These are phyloP conservation scores for Agaricus blazei DNA, from an alignment of 768 basidiomycete genomes.

Conservation along the genomic window DNA sequence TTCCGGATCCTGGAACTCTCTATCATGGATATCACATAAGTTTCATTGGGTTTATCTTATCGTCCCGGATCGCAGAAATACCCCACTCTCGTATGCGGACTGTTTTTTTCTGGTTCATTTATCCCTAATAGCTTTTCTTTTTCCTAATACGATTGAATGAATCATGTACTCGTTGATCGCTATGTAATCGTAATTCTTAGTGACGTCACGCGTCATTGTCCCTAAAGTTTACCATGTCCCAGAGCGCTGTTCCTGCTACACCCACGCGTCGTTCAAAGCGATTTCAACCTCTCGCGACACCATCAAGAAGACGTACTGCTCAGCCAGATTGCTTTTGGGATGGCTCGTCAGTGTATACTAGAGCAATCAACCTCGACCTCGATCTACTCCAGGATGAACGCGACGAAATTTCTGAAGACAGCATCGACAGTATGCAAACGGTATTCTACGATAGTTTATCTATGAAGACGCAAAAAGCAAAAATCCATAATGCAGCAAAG, in stretches of 20 bases:
- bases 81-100: neutral
- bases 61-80: neutral
- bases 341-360: slow-evolving; percentile 19
- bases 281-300: slow-evolving; percentile 24
- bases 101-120: neutral
- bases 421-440: slow-evolving; percentile 22
- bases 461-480: slow-evolving; percentile 24
- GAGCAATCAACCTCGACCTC: slow-evolving; percentile 17
- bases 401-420: slow-evolving; percentile 10
- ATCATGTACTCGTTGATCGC: neutral
- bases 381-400: slow-evolving; percentile 20
- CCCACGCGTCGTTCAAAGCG: slow-evolving; percentile 26
- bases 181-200: neutral
- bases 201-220: neutral
- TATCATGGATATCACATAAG: slow-evolving; percentile 55
- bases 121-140: neutral
- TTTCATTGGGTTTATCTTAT: slow-evolving; percentile 22
- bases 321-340: slow-evolving; percentile 20
- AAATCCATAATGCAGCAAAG: slow-evolving; percentile 21
- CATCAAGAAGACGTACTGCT: slow-evolving; percentile 14
- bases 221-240: slow-evolving; percentile 5
- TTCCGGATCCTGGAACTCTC: slow-evolving; percentile 81
- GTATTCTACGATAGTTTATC: slow-evolving; percentile 29
- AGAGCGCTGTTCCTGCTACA: slow-evolving; percentile 17
- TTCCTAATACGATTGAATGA: neutral